A percentile compares a stretch with the other conserved stretches of the same genome.
Conservation (phyloP, 768 basidiomycete genomes). For the Tricholoma sp. region DNA sequence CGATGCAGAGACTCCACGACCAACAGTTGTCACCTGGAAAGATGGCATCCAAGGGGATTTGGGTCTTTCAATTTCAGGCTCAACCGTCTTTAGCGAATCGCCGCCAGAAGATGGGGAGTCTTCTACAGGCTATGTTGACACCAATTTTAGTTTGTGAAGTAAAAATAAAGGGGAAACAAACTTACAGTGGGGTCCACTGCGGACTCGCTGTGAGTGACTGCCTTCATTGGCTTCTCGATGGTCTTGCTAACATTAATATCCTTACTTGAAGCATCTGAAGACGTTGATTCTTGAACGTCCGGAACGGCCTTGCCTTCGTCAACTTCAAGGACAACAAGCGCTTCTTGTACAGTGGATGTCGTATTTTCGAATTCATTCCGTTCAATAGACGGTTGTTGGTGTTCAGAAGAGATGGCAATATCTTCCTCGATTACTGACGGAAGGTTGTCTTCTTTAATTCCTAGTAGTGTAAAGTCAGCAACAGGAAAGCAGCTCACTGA, state of each 20-base stretch:
- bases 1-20: conserved; percentile 18
- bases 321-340: background rate
- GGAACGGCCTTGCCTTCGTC: background rate
- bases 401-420: background rate
- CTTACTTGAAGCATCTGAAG: background rate
- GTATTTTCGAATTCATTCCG: background rate
- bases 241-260: background rate
- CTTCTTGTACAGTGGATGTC: background rate
- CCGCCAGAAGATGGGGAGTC: background rate
- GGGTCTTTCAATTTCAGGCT: conserved; percentile 32
- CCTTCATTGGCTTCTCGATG: background rate
- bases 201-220: background rate
- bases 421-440: background rate
- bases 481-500: background rate
- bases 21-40: conserved; percentile 43
- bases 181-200: background rate
- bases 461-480: background rate
- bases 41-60: conserved; percentile 51
- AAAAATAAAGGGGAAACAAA: background rate
- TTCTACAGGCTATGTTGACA: background rate
- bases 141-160: background rate
- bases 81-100: background rate
- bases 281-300: background rate
- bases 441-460: background rate
- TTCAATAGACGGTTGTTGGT: background rate